Conservation (phyloP, 2,329 filamentous ascomycete genomes). For the Diaporthe sp. region DNA sequence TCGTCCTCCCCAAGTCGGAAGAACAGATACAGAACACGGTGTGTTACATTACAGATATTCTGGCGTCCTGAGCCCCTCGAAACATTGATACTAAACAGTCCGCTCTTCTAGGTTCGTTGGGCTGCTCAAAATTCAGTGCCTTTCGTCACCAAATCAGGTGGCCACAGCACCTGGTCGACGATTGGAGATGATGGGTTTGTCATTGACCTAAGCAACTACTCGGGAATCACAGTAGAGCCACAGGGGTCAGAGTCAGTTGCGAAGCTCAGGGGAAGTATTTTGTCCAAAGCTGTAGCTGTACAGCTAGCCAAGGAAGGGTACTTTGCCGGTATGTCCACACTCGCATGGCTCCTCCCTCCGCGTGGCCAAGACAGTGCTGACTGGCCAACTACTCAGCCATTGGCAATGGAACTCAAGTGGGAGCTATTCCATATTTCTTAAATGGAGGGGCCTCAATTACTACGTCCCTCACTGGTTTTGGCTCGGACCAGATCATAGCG, state of each 20-base stretch:
- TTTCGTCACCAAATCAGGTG: slow-evolving; percentile 26
- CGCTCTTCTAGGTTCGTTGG: slow-evolving; percentile 10
- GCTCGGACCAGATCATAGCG: slow-evolving; percentile 40
- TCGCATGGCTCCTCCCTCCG: too few relatives aligned
- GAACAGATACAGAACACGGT: slow-evolving; percentile 24
- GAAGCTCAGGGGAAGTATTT: slow-evolving; percentile 34
- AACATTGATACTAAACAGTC: neutral
- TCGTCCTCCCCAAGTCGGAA: slow-evolving; percentile 23
- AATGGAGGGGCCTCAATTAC: slow-evolving; percentile 35
- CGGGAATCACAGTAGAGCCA: neutral
- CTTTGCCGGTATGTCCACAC: slow-evolving; percentile 35
- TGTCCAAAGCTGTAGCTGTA: slow-evolving; percentile 29
- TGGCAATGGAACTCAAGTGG: slow-evolving; percentile 45
- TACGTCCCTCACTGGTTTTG: slow-evolving; percentile 38
- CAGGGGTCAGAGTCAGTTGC: slow-evolving; percentile 4
- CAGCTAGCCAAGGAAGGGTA: slow-evolving; percentile 27
- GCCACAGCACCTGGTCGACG: slow-evolving; percentile 29
- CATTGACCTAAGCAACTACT: slow-evolving; percentile 23
- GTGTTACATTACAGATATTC: neutral
- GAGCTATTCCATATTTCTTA: slow-evolving; percentile 41
- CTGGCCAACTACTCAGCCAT: too few relatives aligned
- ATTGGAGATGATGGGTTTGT: slow-evolving; percentile 14
- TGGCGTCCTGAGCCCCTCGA: neutral
- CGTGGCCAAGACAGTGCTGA: too few relatives aligned
- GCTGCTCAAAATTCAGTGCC: slow-evolving; percentile 12